Evolutionary conservation across 148 eudicot genomes (phyloP).

Genomic region (Heliosperma pusillum): DNA sequence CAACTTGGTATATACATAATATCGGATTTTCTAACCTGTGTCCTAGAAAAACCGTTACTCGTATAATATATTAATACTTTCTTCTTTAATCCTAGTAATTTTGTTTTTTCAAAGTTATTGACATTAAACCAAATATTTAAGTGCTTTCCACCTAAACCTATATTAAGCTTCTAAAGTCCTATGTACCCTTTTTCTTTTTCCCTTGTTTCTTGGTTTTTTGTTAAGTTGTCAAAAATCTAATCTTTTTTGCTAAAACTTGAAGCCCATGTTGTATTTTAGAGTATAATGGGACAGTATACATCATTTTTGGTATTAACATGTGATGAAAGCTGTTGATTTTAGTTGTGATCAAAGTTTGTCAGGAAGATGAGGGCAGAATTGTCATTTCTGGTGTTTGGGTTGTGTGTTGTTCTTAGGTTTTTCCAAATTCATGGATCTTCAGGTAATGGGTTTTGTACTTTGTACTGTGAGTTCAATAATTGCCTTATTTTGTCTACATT

Average conservation of each 20-base stretch:
- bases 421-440: conserved; percentile 47
- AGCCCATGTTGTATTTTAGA: conserved; percentile 19
- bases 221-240: neutral
- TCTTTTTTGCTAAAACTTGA: conserved; percentile 10
- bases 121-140: conserved; percentile 27
- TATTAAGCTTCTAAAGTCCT: conserved; percentile 6
- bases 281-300: conserved; percentile 6
- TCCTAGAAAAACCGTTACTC: too few species aligned
- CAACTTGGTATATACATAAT: neutral
- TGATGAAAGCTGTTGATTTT: conserved; percentile 6
- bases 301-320: conserved; percentile 11
- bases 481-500: conserved; percentile 5
- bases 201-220: neutral
- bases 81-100: neutral
- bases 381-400: conserved; percentile 28
- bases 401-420: conserved; percentile 29
- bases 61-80: neutral
- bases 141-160: conserved; percentile 42
- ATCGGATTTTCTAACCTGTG: too few species aligned
- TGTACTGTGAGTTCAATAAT: neutral
- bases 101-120: conserved; percentile 16
- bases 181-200: neutral
- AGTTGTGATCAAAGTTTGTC: neutral
- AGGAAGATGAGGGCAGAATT: conserved; percentile 39
- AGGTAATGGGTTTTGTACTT: conserved; percentile 43